Evolutionary conservation across 2,329 filamentous ascomycete species (phyloP), one percentile per base, ranked within the genome.

Genomic region (Neophaeococcomyces aloes): DNA sequence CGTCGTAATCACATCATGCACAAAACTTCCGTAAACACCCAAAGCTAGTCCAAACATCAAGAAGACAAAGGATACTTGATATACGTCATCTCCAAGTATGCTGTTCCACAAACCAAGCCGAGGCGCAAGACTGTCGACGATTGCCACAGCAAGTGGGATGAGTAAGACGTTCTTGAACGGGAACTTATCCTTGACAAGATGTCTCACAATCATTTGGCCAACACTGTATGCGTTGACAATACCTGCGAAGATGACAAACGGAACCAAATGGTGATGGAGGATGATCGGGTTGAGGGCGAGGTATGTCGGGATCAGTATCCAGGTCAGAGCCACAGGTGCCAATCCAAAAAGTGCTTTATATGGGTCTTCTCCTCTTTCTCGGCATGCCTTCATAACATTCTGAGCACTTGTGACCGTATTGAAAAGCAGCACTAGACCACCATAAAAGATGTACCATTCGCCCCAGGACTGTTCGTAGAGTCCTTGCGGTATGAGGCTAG

Each of bases 11-110:
- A 96, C 88, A 61, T 96, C 91, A 25, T 94, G 65, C 45, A 96
- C 86, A 62, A 98, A 98, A 63, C 87, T 94, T 48, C 86, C 88
- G 66, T 98, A 95, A n/a, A 96, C 79, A 27, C 91, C 91, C 37
- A 94, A 62, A 0, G 83, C 83, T 47, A 86, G 67, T 18, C 91
- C 91, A 18, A 96, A 68, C 68, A 88, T 89, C 59, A 80, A 75
- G 65, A 94, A 96, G 61, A 94, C 76, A 63, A 88, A 94, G 2
- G 86, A 83, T 38, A 94, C 82, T 67, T 95, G 87, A 62, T 94
- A 93, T n/a, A 82, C 77, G 39, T 72, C 83, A 49, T 77, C 70
- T 18, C 84, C 85, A 5, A 94, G 70, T 2, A 78, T 76, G 57
- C 79, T 84, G 1, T 83, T 81, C 86, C 86, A 89, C 19, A 83